Base-by-base conservation (phyloP, 257 asterid genomes). In the Solanum infundibuliforme region DNA sequence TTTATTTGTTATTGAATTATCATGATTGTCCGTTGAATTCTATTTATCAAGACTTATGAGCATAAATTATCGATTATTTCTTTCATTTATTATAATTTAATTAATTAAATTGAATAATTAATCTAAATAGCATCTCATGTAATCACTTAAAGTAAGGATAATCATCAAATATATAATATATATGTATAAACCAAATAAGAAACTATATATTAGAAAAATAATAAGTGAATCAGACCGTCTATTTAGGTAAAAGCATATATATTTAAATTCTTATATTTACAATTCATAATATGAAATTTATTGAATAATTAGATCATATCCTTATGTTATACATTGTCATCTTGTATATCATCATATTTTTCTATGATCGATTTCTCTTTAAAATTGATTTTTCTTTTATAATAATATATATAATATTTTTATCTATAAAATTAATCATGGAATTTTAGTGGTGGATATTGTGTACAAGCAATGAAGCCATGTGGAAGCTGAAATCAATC, bases 211-310 rank as follows among this genome's bases (percentile, higher is more conserved):
- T 58, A 60, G 11, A 60, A 58, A 58, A 21, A 52, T 6, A 55
- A 55, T 6, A 6, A 18, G 2, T 55, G 65, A 21, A 20, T 60
- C 5, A 21, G 0, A 3, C 3, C 0, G 1, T 21, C 12, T 1
- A 60, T 60, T 21, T 60, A 20, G 2, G 5, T 58, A 21, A 58
- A 58, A 20, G 0, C 1, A 20, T 21, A 48, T 5, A 14, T 8
- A 21, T 8, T 52, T 52, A 25, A 11, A 65, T n/a, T 25, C 16
- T 65, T 65, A 10, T 11, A 65, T n/a, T 27, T 6, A 29, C 14
- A 25, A 68, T 27, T 27, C 32, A 12, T 13, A 13, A 5, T 48
- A 48, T 48, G 58, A 48, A 27, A 3, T 27, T 29, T 1, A 27
- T 13, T 6, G 5, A 12, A 5, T 27, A 36, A 27, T 13, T 14